phyloP scores from a whole-genome alignment of 2,329 filamentous ascomycete genomes.

The Pseudocercospora macadamiae region DNA sequence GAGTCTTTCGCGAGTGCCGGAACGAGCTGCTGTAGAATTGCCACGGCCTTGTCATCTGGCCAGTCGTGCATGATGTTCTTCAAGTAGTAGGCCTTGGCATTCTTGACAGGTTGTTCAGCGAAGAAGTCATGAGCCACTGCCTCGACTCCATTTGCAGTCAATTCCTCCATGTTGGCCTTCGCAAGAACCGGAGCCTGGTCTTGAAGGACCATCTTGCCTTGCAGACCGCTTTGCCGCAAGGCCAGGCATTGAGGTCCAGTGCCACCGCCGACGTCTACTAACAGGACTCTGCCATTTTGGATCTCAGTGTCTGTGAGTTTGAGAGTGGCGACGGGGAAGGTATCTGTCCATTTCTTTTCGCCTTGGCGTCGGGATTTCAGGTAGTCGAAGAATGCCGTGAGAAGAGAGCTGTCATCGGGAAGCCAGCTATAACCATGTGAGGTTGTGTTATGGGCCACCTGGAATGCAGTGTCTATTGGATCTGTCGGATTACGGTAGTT shows the following conservation, averaged over 20 bases:
- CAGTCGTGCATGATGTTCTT: constrained; percentile 32
- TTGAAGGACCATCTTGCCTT: constrained; percentile 24
- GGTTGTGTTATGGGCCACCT: constrained; percentile 8
- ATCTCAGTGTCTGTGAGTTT: constrained; percentile 1
- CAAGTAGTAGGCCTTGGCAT: constrained; percentile 30
- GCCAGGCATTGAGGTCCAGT: constrained; percentile 14
- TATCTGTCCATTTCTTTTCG: constrained; percentile 6
- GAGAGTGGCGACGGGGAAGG: constrained; percentile 13
- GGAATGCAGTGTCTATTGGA: constrained; percentile 6
- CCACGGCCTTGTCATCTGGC: constrained; percentile 22
- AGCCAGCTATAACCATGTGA: constrained; percentile 5
- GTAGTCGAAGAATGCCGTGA: constrained; percentile 14
- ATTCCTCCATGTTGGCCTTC: not conserved
- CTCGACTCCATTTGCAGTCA: constrained; percentile 10
- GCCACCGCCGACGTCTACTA: constrained; percentile 26
- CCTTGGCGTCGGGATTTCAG: constrained; percentile 8
- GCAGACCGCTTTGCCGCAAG: constrained; percentile 11
- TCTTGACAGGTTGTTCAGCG: constrained; percentile 15
- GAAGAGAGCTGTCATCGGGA: constrained; percentile 7
- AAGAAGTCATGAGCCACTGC: constrained; percentile 22
- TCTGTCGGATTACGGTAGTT: constrained; percentile 9
- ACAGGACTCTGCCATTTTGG: constrained; percentile 7
- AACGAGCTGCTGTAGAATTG: constrained; percentile 21
- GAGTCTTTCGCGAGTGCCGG: constrained; percentile 12
- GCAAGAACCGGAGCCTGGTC: constrained; percentile 15